Base-by-base conservation (phyloP, 2,329 filamentous ascomycete genomes). In the Gyromitra esculenta region DNA sequence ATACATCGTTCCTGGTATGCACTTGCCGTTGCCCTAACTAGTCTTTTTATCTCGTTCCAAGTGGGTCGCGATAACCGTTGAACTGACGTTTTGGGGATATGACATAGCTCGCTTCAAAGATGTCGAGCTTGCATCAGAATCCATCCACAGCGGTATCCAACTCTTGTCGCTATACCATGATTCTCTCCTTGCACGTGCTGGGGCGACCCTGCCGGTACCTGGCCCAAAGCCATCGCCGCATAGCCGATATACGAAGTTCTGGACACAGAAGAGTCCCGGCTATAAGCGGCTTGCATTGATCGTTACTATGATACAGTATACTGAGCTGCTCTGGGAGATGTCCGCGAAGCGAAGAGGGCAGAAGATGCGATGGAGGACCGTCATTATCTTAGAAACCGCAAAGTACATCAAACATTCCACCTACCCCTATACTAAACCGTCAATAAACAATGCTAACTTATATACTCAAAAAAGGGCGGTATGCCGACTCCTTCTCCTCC, bases 241-340 rank as follows among this genome's bases (percentile, higher is more conserved):
- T 82, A 86, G 87, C 62, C 86, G 90, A 57, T 92, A 92, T 83
- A 92, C 90, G 9, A 87, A 87, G 72, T 90, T 89, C 83, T 92
- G 90, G 90, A 86, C 88, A 5, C 84, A 86, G 71, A 88, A 87
- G 80, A 89, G 87, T 81, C 86, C 87, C 3, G 86, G 93, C 8
- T 99, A 99, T 84, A 89, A 91, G 75, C 89, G 92, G 75, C 89
- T 96, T 70, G 94, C 95, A 52, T 87, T 94, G 79, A 86, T 94
- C 3, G 86, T 99, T 63, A 93, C 97, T 82, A 91, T 97, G 85
- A 92, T 97, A 35, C 92, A 96, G 80, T 98, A 98, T 82, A 97
- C 94, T 0, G 93, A 99, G 84, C 86, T 99, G 39, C 85, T 99
- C n/a, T 96, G 95, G 88, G 96, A 99, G 83, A 99, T 99, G 96